phyloP scores from a whole-genome alignment of 2,329 filamentous ascomycete species.

The Fusarium anthophilum region DNA sequence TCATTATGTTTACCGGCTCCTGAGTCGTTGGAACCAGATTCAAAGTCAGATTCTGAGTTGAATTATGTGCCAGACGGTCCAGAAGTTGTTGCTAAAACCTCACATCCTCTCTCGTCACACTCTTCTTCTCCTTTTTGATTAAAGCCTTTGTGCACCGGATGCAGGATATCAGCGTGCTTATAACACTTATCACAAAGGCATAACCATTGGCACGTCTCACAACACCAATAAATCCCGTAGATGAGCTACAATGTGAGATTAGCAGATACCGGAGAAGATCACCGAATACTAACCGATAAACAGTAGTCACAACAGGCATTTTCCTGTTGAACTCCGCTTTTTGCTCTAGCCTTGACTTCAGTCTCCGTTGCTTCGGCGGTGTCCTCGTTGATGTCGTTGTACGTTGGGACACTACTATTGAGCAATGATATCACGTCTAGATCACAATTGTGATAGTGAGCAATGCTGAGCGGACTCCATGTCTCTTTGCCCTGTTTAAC shows the following conservation, averaged over 20 bases:
- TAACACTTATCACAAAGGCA: not conserved
- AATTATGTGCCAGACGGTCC: not conserved
- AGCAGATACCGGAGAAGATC: not conserved
- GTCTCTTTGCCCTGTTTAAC: not conserved
- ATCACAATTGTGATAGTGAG: not conserved
- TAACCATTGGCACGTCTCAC: not conserved
- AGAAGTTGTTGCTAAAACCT: not conserved
- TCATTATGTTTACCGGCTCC: fast-evolving
- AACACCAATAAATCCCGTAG: not conserved
- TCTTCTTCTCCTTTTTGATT: not conserved
- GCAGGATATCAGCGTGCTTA: not conserved
- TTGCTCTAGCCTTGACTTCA: not conserved
- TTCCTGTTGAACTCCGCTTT: fast-evolving
- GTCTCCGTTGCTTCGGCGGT: not conserved
- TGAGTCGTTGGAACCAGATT: not conserved
- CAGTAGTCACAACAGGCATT: not conserved
- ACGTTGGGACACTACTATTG: fast-evolving
- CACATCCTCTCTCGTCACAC: not conserved
- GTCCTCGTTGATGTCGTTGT: fast-evolving
- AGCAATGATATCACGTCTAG: not conserved
- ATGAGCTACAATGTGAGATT: not conserved
- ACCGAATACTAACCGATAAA: not conserved
- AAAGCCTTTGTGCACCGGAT: not conserved
- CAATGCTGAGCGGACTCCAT: not conserved
- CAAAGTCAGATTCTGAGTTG: not conserved